Evolutionary conservation across 2,329 filamentous ascomycete genomes (phyloP), one percentile per base, ranked within the genome.

Genomic region (Talaromyces sp.): DNA sequence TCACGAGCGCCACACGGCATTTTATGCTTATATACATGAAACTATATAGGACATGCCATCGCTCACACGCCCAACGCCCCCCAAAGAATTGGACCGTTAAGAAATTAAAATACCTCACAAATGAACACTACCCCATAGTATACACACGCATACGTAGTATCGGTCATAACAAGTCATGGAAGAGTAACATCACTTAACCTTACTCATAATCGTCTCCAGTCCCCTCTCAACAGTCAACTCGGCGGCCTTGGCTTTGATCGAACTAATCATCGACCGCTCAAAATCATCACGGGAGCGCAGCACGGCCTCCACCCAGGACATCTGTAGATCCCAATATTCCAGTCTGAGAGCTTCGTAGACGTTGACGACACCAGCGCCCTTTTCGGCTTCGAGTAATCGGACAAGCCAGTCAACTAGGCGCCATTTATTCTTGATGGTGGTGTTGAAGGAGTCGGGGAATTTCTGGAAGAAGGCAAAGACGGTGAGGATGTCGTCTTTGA

Each of bases 281-380:
- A 96, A 98, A 79, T 99, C 95, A 76, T 99, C 95, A 68, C 96
- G 83, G 1, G 87, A 83, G 68, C 93, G 84, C 66, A 99, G 74
- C 55, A 96, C 93, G 6, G 91, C 89, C 81, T 99, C 96, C 7
- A 99, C 92, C 95, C 95, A 99, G 52, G 88, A 89, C 64, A 98
- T 88, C 75, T 96, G 92, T 73, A 98, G 81, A 77, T 99, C 95
- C 91, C 93, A 96, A 76, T 96, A 97, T 52, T 86, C 83, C 42
- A 78, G 80, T 82, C 97, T 98, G 80, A 99, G 93, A 5, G 81
- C 80, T 69, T 89, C 89, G 72, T 96, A 98, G 1, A 91, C 87
- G 58, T 90, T 86, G 16, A 92, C 86, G 0, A 97, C 82, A 25
- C 81, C 82, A 33, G 87, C 84, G 58, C 88, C 88, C 72, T 95